These are phyloP conservation scores for Geosmithia flava DNA, from an alignment of 2,329 filamentous ascomycete species.

Conservation along the genomic window DNA sequence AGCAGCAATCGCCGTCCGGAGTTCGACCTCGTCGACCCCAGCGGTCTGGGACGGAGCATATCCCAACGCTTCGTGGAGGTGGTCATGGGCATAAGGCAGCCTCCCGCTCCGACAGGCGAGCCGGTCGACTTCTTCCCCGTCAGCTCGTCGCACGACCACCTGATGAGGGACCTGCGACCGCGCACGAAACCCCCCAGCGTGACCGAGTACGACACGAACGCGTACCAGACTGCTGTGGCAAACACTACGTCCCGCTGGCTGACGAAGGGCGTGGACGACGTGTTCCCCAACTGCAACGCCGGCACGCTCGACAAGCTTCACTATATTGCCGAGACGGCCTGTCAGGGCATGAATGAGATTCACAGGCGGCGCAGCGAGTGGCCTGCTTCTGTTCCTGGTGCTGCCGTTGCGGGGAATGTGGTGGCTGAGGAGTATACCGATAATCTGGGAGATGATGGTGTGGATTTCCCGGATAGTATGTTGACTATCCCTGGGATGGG, in stretches of 20 bases:
- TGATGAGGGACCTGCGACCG: constrained; percentile 11
- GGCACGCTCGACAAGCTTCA: constrained; percentile 30
- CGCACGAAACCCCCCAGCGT: constrained; percentile 11
- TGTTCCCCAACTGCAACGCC: constrained; percentile 29
- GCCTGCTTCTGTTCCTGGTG: constrained; percentile 5
- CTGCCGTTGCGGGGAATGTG: constrained; percentile 6
- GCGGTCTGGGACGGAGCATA: constrained; percentile 23
- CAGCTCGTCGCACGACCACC: constrained; percentile 12
- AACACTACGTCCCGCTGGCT: constrained; percentile 29
- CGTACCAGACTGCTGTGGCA: constrained; percentile 21
- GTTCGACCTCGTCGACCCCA: constrained; percentile 29
- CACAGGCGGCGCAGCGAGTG: constrained; percentile 19
- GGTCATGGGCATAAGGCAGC: constrained; percentile 25
- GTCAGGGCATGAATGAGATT: constrained; percentile 28
- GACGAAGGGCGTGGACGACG: constrained; percentile 25
- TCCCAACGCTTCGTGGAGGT: constrained; percentile 35
- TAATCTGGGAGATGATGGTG: constrained; percentile 5
- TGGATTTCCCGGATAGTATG: neutral
- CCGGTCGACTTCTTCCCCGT: constrained; percentile 20
- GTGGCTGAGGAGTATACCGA: constrained; percentile 18
- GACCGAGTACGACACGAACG: constrained; percentile 21
- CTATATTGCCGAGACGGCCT: constrained; percentile 29
- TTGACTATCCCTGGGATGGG: neutral
- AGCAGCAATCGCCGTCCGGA: constrained; percentile 9
- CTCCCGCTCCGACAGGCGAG: constrained; percentile 16